Base-by-base conservation (phyloP, 208 protist species). In the Trypanosoma avium region DNA sequence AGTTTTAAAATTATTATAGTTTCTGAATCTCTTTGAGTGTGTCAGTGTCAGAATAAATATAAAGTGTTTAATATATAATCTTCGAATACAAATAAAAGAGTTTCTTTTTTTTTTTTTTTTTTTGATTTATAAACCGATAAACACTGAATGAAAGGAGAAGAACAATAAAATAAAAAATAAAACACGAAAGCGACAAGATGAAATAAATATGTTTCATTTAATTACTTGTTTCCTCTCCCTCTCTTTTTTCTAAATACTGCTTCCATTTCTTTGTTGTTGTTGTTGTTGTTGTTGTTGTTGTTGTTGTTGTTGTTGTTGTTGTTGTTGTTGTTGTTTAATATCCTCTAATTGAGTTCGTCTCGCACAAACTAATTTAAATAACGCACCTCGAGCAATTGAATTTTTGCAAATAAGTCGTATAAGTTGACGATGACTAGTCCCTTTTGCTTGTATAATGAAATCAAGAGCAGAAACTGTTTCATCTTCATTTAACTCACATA, bases 401-500 rank as follows among this genome's bases (percentile, higher is more conserved):
- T 59, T 40, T 21, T 49, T 13, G 40, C 50, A 67, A 5, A 59
- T 13, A 29, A 60, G n/a, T 3, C 61, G 50, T 42, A 67, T 58
- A 24, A 67, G 40, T 42, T 67, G 61, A 7, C 38, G 35, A 9
- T 21, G 24, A 26, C 38, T 50, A n/a, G 52, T 40, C 6, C 52
- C 52, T 19, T 59, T 67, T 33, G 27, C 10, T 30, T 52, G 61
- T 7, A 67, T 24, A 42, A 67, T 29, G 12, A 35, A 67, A 13
- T 67, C 50, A 26, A 59, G 50, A 29, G 50, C 32, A 36, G 26
- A 22, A 7, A 15, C n/a, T n/a, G 10, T 48, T 17, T 60, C 58
- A 27, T 73, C 46, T 40, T 67, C 67, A 27, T 62, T 65, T 36
- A 73, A 30, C 40, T 73, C 67, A 29, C 24, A 66, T 3, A 73